phyloP scores from a whole-genome alignment of 73 alveolate species.

The Paramecium sexaurelia region DNA sequence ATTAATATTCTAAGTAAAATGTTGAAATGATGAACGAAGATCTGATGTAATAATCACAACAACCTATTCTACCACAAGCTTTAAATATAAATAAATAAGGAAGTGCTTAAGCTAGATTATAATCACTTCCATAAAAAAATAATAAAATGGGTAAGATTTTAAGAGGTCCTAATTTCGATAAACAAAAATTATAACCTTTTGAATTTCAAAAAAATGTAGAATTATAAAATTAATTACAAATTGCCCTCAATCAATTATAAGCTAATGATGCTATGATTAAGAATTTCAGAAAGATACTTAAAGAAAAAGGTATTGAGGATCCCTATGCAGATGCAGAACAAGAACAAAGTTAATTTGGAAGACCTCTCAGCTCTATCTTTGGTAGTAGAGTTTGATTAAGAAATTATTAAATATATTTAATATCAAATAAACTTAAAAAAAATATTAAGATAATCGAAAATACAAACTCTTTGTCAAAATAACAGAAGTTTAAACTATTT shows the following conservation, averaged over 20 bases:
- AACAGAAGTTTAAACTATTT: not conserved
- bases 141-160: constrained; percentile 9
- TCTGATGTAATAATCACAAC: not conserved
- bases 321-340: constrained; percentile 34
- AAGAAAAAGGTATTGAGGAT: constrained; percentile 47
- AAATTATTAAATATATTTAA: constrained; percentile 2
- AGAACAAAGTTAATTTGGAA: not conserved
- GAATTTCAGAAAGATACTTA: not conserved
- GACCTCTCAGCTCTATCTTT: not conserved
- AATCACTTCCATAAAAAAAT: constrained; percentile 8
- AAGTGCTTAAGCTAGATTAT: not conserved
- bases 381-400: constrained; percentile 51
- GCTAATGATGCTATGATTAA: not conserved
- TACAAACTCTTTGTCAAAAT: not conserved
- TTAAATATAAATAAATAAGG: constrained; percentile 20
- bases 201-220: not conserved
- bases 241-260: not conserved
- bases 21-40: not conserved
- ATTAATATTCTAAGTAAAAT: not conserved
- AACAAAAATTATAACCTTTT: constrained; percentile 33
- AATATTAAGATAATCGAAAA: not conserved
- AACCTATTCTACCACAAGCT: not conserved
- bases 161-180: constrained; percentile 50
- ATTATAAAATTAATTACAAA: not conserved
- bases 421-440: not conserved